Conservation (phyloP, 139 green algal species). For the Marvania coccoides region DNA sequence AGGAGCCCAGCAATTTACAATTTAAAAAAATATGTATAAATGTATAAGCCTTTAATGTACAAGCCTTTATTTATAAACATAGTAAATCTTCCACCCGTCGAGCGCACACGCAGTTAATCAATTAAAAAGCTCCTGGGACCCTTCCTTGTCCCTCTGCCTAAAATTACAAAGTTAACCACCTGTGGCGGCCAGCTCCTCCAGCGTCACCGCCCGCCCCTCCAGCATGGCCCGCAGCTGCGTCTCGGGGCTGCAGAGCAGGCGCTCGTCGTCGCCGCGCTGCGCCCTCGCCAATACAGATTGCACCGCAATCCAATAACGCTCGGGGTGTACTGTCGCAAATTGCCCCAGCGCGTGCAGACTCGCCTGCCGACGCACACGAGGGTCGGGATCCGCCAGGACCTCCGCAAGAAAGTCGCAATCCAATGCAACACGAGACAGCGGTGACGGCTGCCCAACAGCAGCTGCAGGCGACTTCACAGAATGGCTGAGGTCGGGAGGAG, state of each 20-base stretch:
- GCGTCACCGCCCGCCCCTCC: constrained; percentile 2
- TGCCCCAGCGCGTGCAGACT: constrained; percentile 40
- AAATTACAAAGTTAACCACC: no score
- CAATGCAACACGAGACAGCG: not conserved
- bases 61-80: no score
- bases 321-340: constrained; percentile 37
- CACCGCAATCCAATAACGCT: constrained; percentile 50
- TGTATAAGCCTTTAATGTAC: no score
- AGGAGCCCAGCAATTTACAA: no score
- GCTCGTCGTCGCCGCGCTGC: constrained; percentile 55
- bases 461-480: not conserved
- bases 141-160: no score
- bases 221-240: constrained; percentile 47
- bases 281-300: constrained; percentile 46
- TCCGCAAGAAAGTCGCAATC: not conserved
- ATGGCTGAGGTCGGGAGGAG: not conserved
- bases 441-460: not conserved
- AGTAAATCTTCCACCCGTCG: no score
- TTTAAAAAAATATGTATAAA: no score
- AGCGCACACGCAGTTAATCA: no score
- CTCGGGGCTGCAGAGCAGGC: constrained; percentile 59
- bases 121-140: no score
- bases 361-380: not conserved
- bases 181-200: no score
- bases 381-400: not conserved